phyloP scores from a whole-genome alignment of 495 filamentous ascomycete genomes.

The Penicillium roqueforti region DNA sequence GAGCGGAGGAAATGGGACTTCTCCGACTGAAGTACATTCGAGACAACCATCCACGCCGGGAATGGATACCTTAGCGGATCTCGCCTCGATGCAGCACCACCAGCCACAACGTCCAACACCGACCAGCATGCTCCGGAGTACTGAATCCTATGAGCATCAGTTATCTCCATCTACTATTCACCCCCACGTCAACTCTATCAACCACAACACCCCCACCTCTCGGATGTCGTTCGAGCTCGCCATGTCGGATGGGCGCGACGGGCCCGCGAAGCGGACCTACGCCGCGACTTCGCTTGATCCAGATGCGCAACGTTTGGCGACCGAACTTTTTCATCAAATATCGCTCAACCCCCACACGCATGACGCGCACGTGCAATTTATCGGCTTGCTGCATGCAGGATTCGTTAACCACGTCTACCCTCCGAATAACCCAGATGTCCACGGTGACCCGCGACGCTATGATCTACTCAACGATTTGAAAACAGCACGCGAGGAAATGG shows the following conservation, averaged over 20 bases:
- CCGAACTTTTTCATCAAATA: slow-evolving; percentile 51
- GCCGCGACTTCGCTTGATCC: slow-evolving; percentile 49
- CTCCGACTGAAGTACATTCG: slow-evolving; percentile 31
- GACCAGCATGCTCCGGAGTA: slow-evolving; percentile 39
- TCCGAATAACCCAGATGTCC: slow-evolving; percentile 42
- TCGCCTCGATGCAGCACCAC: slow-evolving; percentile 63
- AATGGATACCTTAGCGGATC: slow-evolving; percentile 63
- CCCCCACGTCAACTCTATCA: slow-evolving; percentile 46
- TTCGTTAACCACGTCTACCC: slow-evolving; percentile 54
- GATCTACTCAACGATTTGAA: slow-evolving; percentile 59
- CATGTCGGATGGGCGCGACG: slow-evolving; percentile 50
- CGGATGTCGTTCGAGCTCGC: slow-evolving; percentile 53
- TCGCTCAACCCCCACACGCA: slow-evolving; percentile 61
- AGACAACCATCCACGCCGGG: slow-evolving; percentile 54
- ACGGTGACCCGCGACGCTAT: slow-evolving; percentile 48
- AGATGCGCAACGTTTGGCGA: slow-evolving; percentile 50
- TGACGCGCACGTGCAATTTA: slow-evolving; percentile 59
- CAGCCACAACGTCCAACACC: slow-evolving; percentile 50
- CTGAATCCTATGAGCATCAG: slow-evolving; percentile 46
- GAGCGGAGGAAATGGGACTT: slow-evolving; percentile 33
- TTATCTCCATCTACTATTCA: slow-evolving; percentile 47
- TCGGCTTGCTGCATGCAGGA: slow-evolving; percentile 60
- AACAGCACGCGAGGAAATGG: slow-evolving; percentile 61
- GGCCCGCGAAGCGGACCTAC: slow-evolving; percentile 45
- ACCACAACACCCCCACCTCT: slow-evolving; percentile 49